These are phyloP conservation scores for Vanilla planifolia DNA, from an alignment of 106 monocot species.

Conservation along the genomic window DNA sequence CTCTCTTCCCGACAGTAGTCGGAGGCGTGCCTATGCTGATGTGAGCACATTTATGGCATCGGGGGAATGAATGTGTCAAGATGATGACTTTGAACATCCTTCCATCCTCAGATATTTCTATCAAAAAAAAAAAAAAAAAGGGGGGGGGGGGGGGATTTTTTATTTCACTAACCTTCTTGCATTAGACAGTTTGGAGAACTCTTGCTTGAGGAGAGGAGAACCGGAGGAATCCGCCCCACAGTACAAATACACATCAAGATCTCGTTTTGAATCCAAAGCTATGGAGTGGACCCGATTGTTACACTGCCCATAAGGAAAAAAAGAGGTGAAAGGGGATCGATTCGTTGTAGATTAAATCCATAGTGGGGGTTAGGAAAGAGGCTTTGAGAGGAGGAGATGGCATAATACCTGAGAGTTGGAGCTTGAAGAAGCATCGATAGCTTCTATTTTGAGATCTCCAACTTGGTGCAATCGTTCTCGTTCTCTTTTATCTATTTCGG, in stretches of 20 bases:
- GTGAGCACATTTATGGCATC: neutral
- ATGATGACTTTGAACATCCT: too few relatives aligned
- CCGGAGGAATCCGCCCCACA: too few relatives aligned
- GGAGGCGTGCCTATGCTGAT: slow-evolving; percentile 4
- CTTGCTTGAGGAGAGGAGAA: too few relatives aligned
- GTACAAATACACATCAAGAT: too few relatives aligned
- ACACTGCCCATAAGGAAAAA: neutral
- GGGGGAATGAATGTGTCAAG: too few relatives aligned
- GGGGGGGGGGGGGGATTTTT: too few relatives aligned
- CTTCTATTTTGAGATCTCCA: slow-evolving; percentile 19
- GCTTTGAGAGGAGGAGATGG: neutral
- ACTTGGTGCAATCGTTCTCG: slow-evolving; percentile 30
- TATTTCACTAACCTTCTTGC: neutral
- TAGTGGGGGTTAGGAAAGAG: neutral
- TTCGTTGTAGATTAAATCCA: neutral
- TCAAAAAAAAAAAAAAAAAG: too few relatives aligned
- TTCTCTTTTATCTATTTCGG: neutral
- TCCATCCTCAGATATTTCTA: too few relatives aligned
- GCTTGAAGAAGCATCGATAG: neutral
- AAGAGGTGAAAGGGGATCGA: neutral
- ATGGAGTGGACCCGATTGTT: too few relatives aligned
- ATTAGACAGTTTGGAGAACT: neutral
- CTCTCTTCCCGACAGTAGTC: neutral
- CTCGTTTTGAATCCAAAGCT: neutral
- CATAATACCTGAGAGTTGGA: neutral